Percentiles rank a stretch among this genome's conserved stretches.
phyloP scores from a whole-genome alignment of 208 protist genomes.

The Eutreptiella sp. region DNA sequence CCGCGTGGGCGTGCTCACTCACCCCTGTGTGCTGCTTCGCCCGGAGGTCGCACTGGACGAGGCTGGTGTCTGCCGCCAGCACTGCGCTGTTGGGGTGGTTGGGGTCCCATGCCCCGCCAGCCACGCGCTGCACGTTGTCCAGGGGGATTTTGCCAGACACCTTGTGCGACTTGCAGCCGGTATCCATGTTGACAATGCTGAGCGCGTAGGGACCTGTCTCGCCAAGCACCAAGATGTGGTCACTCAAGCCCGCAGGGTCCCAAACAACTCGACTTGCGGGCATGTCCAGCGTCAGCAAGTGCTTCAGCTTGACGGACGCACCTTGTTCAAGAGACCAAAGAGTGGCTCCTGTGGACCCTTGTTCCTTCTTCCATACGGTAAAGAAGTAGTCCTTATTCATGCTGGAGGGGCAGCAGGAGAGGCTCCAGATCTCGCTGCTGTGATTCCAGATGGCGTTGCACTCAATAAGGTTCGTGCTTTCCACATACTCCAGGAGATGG shows the following conservation, averaged over 20 bases:
- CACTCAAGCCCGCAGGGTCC: no score
- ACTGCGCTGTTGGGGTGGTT: conserved; percentile 59
- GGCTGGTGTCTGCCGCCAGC: conserved; percentile 37
- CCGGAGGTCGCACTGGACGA: conserved; percentile 57
- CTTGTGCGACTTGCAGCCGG: no score
- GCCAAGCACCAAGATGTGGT: no score
- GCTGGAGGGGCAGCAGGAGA: conserved; percentile 59
- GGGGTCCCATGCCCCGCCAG: conserved; percentile 50
- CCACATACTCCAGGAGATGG: conserved; percentile 59
- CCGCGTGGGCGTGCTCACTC: conserved; percentile 15
- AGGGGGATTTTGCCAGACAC: conserved; percentile 7
- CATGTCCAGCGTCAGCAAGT: conserved; percentile 34
- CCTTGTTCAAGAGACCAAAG: conserved; percentile 37
- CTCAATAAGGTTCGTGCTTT: conserved; percentile 52
- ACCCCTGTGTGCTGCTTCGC: conserved; percentile 41
- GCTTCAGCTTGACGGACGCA: conserved; percentile 42
- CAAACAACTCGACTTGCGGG: no score
- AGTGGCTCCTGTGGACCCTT: conserved; percentile 35
- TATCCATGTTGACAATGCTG: no score
- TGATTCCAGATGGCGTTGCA: conserved; percentile 56
- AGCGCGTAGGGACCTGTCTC: no score
- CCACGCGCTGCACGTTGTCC: background rate
- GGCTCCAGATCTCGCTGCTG: conserved; percentile 43
- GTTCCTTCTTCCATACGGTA: conserved; percentile 33
- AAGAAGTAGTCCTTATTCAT: conserved; percentile 42